Evolutionary conservation across 2,329 filamentous ascomycete genomes (phyloP).

Genomic region (Aspergillus sp.): DNA sequence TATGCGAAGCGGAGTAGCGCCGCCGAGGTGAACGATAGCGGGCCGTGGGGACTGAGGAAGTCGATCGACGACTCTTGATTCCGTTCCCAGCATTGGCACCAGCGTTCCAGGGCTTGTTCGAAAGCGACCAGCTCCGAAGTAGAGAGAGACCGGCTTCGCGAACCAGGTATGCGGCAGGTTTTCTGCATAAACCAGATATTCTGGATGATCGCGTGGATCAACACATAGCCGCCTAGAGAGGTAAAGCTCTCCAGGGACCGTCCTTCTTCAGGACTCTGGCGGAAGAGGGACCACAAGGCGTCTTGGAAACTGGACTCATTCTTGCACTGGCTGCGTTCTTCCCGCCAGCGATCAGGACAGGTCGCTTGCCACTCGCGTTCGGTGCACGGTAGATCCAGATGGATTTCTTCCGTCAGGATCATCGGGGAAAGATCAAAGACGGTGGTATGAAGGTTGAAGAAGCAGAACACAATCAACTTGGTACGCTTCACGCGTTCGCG

Average conservation of each 20-base stretch:
- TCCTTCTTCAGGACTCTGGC: slow-evolving; percentile 3
- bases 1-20: slow-evolving; percentile 26
- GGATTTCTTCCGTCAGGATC: slow-evolving; percentile 24
- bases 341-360: slow-evolving; percentile 16
- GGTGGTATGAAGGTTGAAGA: slow-evolving; percentile 29
- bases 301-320: slow-evolving; percentile 22
- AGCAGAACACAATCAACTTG: slow-evolving; percentile 28
- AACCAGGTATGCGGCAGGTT: slow-evolving; percentile 18
- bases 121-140: slow-evolving; percentile 18
- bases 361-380: slow-evolving; percentile 27
- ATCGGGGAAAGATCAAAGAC: slow-evolving; percentile 26
- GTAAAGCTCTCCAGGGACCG: slow-evolving; percentile 19
- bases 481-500: slow-evolving; percentile 24
- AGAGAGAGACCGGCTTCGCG: slow-evolving; percentile 14
- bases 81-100: slow-evolving; percentile 30
- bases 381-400: slow-evolving; percentile 24
- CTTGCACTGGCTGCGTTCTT: slow-evolving; percentile 14
- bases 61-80: slow-evolving; percentile 29
- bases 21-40: slow-evolving; percentile 27
- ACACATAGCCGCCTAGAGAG: slow-evolving; percentile 25
- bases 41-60: slow-evolving; percentile 26
- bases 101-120: slow-evolving; percentile 26
- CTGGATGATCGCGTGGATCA: slow-evolving; percentile 27
- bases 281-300: slow-evolving; percentile 20
- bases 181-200: slow-evolving; percentile 29